These are phyloP conservation scores for Sarcodon sp. DNA, from an alignment of 768 basidiomycete genomes.

Conservation along the genomic window DNA sequence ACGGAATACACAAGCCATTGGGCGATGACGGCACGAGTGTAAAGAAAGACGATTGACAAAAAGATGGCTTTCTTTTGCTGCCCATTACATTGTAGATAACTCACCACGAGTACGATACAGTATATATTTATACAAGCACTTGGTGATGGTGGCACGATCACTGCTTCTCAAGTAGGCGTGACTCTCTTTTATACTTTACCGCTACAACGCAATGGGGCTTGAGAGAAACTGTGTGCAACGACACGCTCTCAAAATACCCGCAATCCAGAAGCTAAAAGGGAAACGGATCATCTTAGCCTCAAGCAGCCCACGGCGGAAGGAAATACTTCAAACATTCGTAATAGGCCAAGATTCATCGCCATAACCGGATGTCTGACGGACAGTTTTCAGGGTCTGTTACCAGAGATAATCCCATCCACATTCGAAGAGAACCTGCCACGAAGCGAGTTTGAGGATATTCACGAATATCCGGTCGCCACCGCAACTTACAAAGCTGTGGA, in stretches of 20 bases:
- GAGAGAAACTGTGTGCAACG: conserved; percentile 42
- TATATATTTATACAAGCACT: no score
- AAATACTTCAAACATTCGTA: conserved; percentile 71
- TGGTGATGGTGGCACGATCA: no score
- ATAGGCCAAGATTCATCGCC: conserved; percentile 11
- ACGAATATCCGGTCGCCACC: conserved; percentile 67
- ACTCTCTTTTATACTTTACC: no score
- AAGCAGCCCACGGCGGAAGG: conserved; percentile 72
- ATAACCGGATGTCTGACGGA: neutral
- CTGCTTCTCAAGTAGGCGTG: neutral
- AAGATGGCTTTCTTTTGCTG: no score
- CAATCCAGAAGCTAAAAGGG: conserved; percentile 50
- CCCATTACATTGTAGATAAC: no score
- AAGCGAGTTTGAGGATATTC: conserved; percentile 52
- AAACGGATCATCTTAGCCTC: conserved; percentile 83
- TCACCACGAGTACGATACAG: neutral
- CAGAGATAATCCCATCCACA: conserved; percentile 60
- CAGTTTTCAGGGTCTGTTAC: conserved; percentile 38
- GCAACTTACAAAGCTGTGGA: conserved; percentile 74
- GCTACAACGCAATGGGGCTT: conserved; percentile 2
- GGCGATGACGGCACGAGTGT: no score
- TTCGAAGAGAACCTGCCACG: conserved; percentile 73
- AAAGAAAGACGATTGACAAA: no score
- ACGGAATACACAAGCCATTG: no score
- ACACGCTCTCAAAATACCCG: conserved; percentile 49